These are phyloP conservation scores for Suillus hirtellus DNA, from an alignment of 768 basidiomycete species.

Conservation along the genomic window DNA sequence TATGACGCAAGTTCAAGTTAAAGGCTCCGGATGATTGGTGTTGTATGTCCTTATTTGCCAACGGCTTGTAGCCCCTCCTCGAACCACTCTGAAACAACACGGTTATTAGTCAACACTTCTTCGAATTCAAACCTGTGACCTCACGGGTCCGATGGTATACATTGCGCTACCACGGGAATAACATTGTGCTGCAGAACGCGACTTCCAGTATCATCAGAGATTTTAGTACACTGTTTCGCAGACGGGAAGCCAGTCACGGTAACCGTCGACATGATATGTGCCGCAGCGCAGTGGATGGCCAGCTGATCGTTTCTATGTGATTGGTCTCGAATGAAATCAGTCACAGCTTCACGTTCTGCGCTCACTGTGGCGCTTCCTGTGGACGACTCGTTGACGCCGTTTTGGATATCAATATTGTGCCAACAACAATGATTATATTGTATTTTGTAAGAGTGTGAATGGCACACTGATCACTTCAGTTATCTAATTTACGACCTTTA, in stretches of 20 bases:
- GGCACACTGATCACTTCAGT: too few species aligned
- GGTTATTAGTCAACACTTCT: background rate
- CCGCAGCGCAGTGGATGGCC: background rate
- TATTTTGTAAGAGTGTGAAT: background rate
- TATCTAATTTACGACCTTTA: too few species aligned
- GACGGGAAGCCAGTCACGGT: background rate
- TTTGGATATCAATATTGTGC: background rate
- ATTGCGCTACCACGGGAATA: background rate
- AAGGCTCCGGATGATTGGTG: too few species aligned
- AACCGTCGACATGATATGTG: background rate
- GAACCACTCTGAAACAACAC: background rate
- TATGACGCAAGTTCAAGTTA: background rate
- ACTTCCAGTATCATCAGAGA: background rate
- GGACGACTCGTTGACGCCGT: background rate
- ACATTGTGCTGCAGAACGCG: background rate
- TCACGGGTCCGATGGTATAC: background rate
- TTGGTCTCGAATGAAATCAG: background rate
- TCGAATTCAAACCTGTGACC: background rate
- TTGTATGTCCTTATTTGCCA: slow-evolving; percentile 1
- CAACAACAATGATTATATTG: background rate
- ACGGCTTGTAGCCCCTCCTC: background rate
- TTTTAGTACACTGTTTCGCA: background rate
- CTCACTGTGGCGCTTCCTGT: background rate
- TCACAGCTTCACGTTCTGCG: background rate
- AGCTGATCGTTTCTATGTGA: background rate